A percentile compares a stretch with the other conserved stretches of the same genome.
Conservation (phyloP, 257 asterid species). For the Pogostemon cablin region DNA sequence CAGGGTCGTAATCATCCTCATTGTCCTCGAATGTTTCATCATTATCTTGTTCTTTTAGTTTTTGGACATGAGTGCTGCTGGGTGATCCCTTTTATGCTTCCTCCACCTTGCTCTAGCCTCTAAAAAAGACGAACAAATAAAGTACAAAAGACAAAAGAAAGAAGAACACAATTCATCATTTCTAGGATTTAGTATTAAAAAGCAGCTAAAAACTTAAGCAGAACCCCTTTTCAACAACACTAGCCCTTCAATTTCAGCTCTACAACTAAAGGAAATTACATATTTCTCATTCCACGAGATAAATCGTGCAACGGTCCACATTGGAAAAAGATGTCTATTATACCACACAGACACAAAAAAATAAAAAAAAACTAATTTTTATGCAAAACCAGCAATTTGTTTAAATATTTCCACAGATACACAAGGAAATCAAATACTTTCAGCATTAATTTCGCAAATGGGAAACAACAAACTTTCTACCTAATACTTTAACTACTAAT, state of each 20-base stretch:
- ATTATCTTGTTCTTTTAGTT: constrained; percentile 58
- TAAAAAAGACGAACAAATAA: constrained; percentile 30
- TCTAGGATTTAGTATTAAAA: constrained; percentile 12
- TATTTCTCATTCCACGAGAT: constrained; percentile 26
- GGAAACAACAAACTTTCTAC: constrained; percentile 18
- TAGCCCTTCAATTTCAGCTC: constrained; percentile 20
- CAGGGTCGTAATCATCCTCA: constrained; percentile 76
- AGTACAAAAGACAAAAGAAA: background rate
- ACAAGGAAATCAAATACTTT: constrained; percentile 13
- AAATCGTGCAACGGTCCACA: constrained; percentile 18
- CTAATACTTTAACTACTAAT: too few species aligned
- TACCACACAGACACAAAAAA: too few species aligned
- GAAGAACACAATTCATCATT: constrained; percentile 10
- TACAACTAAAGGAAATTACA: constrained; percentile 10
- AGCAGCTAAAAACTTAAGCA: constrained; percentile 13
- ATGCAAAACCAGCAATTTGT: constrained; percentile 29
- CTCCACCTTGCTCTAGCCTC: constrained; percentile 88
- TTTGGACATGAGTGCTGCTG: constrained; percentile 61
- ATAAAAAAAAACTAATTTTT: constrained; percentile 12
- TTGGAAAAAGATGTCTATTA: constrained; percentile 5
- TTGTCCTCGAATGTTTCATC: constrained; percentile 81
- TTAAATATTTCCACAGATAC: background rate
- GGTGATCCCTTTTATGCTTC: constrained; percentile 85
- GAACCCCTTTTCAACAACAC: constrained; percentile 7
- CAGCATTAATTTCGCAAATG: constrained; percentile 29